Conservation (phyloP, 495 filamentous ascomycete species). For the Hypomontagnella monticulosa region DNA sequence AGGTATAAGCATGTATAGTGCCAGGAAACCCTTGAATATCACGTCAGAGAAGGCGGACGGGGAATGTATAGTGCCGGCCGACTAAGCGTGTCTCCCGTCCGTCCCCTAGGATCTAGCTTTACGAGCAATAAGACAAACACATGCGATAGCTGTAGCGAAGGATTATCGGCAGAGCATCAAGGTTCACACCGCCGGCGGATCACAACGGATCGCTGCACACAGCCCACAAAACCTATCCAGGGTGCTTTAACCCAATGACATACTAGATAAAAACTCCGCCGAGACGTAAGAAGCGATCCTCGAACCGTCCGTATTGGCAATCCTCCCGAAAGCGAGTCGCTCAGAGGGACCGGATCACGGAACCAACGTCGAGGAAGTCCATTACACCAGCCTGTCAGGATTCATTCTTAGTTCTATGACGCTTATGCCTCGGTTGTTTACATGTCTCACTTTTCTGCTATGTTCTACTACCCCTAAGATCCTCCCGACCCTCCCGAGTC, state of each 20-base stretch:
- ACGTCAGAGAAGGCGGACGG: conserved; percentile 5
- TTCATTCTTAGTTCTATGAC: too few relatives aligned
- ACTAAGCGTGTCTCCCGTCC: neutral
- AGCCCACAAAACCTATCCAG: neutral
- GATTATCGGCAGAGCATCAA: conserved; percentile 3
- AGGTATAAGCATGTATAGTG: conserved; percentile 17
- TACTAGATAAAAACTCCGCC: conserved; percentile 36
- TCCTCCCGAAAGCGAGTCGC: neutral
- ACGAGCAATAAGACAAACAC: conserved; percentile 17
- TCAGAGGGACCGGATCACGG: conserved; percentile 15
- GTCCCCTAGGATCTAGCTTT: neutral
- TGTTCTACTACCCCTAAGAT: neutral
- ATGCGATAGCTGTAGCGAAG: conserved; percentile 30
- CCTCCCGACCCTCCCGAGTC: neutral
- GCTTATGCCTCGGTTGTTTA: neutral
- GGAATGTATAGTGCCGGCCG: conserved; percentile 1
- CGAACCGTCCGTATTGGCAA: too few relatives aligned
- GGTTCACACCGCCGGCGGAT: neutral
- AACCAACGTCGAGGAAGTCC: conserved; percentile 3
- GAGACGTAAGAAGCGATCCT: conserved; percentile 6
- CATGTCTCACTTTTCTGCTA: neutral
- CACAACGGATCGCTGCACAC: conserved; percentile 6
- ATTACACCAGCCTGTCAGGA: neutral
- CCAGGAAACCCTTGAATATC: conserved; percentile 8
- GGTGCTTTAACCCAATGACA: conserved; percentile 22